A percentile compares a stretch with the other conserved stretches of the same genome.
phyloP scores from a whole-genome alignment of 208 protist species.

The Trypanosoma conorhini region DNA sequence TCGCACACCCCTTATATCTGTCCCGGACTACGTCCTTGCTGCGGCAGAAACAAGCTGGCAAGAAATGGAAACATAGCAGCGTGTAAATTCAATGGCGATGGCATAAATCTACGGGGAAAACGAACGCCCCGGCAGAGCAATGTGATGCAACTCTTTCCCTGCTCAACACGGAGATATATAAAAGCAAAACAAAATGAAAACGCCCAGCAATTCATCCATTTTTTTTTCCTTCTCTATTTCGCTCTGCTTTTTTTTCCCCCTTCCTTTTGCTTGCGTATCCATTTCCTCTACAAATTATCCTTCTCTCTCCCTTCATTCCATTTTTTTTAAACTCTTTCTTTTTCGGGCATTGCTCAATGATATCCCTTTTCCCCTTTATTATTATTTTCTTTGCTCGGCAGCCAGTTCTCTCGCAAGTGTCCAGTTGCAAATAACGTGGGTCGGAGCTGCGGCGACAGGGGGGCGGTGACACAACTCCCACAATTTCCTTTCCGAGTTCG shows the following conservation, averaged over 20 bases:
- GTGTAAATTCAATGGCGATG: neutral
- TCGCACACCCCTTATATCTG: no score
- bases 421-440: no score
- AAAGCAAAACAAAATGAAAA: neutral
- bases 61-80: neutral
- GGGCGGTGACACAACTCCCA: no score
- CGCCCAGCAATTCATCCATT: conserved; percentile 15
- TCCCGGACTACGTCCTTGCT: neutral
- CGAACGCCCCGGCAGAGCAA: neutral
- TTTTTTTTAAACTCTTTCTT: neutral
- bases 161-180: neutral
- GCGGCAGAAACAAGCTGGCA: neutral
- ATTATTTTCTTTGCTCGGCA: neutral
- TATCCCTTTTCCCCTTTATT: neutral
- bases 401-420: neutral
- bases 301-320: conserved; percentile 6
- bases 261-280: neutral
- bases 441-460: no score
- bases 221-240: conserved; percentile 20
- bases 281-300: neutral
- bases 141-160: neutral
- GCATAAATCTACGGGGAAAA: neutral
- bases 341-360: neutral
- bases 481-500: no score
- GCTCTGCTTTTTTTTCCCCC: conserved; percentile 13